These are phyloP conservation scores for Stephania yunnanensis DNA, from an alignment of 164 flowering plant species.

Conservation along the genomic window DNA sequence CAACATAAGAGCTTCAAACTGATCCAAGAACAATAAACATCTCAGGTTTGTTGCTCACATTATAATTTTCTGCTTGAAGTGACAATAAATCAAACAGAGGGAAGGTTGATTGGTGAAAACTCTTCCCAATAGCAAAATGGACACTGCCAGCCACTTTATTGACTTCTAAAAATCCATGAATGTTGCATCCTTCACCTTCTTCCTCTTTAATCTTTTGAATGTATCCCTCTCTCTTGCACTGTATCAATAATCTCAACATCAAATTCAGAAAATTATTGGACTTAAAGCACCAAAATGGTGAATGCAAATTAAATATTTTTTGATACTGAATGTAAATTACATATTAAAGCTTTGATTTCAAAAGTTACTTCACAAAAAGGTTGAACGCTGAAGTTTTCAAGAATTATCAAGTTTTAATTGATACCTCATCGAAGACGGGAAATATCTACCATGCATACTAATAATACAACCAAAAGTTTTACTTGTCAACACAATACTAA, in stretches of 20 bases:
- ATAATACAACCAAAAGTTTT: not conserved
- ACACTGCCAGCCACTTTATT: constrained; percentile 76
- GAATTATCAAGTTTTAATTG: not conserved
- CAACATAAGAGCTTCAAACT: not conserved
- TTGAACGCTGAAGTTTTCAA: not conserved
- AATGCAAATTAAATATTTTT: not conserved
- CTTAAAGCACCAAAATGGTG: not conserved
- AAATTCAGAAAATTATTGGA: not conserved
- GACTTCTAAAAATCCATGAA: constrained; percentile 63
- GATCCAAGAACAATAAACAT: not conserved
- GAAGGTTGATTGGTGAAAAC: constrained; percentile 51
- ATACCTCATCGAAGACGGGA: not conserved
- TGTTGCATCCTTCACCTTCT: constrained; percentile 81
- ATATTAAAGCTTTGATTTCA: not conserved
- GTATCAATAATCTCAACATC: constrained; percentile 12
- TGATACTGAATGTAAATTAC: not conserved
- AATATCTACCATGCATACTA: not conserved
- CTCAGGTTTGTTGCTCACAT: constrained; percentile 35
- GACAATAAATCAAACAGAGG: constrained; percentile 43
- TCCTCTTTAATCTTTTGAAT: constrained; percentile 60
- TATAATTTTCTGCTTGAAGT: constrained; percentile 35
- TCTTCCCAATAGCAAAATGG: constrained; percentile 68
- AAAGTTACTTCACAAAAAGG: not conserved
- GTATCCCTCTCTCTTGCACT: constrained; percentile 80
- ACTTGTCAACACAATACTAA: not conserved